Evolutionary conservation across 805 yeast genomes (phyloP).

Genomic region (Candida takata): DNA sequence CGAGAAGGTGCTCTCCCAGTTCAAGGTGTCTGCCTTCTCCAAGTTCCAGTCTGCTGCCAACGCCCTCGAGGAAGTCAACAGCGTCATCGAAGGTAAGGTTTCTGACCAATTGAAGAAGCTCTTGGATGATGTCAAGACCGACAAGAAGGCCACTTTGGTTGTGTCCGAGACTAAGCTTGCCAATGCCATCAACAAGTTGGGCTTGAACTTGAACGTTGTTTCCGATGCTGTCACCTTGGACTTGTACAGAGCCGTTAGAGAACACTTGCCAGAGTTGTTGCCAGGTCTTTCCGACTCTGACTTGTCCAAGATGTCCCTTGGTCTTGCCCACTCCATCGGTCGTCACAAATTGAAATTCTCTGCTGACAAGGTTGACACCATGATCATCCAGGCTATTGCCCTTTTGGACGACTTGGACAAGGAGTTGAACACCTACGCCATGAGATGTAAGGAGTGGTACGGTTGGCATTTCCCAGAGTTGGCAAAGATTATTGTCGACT

Average conservation of each 20-base stretch:
- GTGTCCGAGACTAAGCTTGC: conserved; percentile 96
- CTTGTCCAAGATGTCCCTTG: conserved; percentile 90
- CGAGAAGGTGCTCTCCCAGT: conserved; percentile 80
- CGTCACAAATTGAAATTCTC: conserved; percentile 96
- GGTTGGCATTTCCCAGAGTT: conserved; percentile 99
- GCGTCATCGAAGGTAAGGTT: conserved; percentile 90
- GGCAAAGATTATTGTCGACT: conserved; percentile 94
- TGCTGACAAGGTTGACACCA: conserved; percentile 97
- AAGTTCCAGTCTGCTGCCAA: conserved; percentile 91
- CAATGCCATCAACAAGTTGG: conserved; percentile 91
- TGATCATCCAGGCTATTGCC: conserved; percentile 99
- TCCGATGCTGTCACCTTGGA: conserved; percentile 94
- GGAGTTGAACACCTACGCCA: conserved; percentile 95
- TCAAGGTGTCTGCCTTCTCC: conserved; percentile 92
- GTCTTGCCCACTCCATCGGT: conserved; percentile 97
- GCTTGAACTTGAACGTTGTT: conserved; percentile 78
- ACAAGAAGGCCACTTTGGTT: conserved; percentile 78
- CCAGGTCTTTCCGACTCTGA: conserved; percentile 89
- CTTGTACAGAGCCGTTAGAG: conserved; percentile 91
- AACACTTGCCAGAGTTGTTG: conserved; percentile 84
- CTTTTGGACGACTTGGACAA: conserved; percentile 94
- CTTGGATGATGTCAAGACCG: conserved; percentile 67
- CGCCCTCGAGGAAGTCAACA: conserved; percentile 91
- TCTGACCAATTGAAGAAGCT: conserved; percentile 74
- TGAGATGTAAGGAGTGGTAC: conserved; percentile 99